Percentiles rank a stretch among this genome's conserved stretches.
Evolutionary conservation across 2,329 filamentous ascomycete species (phyloP).

Genomic region (Aspergillus spinulosporus): DNA sequence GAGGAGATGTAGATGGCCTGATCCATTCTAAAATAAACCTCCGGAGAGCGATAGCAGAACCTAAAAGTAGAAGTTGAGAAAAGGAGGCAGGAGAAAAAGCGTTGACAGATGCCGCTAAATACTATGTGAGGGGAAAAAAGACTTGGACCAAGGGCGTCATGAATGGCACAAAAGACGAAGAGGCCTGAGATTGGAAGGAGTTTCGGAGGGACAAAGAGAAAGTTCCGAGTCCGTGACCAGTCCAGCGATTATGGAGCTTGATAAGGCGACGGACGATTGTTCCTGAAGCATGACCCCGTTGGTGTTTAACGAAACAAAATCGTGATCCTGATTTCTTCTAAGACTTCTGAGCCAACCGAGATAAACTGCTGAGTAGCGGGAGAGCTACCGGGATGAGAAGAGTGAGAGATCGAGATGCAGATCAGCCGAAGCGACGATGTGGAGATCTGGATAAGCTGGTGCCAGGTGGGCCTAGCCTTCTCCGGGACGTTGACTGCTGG

Average conservation of each 20-base stretch:
- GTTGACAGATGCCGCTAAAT: neutral
- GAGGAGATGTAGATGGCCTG: neutral
- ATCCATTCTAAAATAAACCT: neutral
- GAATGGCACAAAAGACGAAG: neutral
- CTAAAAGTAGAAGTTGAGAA: neutral
- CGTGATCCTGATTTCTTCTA: neutral
- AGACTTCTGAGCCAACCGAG: neutral
- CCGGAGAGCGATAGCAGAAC: neutral
- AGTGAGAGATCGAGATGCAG: neutral
- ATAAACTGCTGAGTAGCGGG: neutral
- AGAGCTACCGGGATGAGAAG: neutral
- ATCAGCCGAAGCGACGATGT: slow-evolving; percentile 1
- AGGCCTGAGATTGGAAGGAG: neutral
- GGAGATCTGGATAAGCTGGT: slow-evolving; percentile 4
- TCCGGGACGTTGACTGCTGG: neutral
- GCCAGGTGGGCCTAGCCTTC: slow-evolving; percentile 4
- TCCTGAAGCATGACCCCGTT: neutral
- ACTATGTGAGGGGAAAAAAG: neutral
- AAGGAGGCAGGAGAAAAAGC: neutral
- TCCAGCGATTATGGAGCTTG: neutral
- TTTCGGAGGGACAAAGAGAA: neutral
- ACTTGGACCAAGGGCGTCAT: neutral
- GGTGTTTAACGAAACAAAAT: neutral
- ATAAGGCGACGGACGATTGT: neutral
- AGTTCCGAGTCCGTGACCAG: neutral